phyloP scores from a whole-genome alignment of 257 asterid genomes.

The Thymus mandschuricus region DNA sequence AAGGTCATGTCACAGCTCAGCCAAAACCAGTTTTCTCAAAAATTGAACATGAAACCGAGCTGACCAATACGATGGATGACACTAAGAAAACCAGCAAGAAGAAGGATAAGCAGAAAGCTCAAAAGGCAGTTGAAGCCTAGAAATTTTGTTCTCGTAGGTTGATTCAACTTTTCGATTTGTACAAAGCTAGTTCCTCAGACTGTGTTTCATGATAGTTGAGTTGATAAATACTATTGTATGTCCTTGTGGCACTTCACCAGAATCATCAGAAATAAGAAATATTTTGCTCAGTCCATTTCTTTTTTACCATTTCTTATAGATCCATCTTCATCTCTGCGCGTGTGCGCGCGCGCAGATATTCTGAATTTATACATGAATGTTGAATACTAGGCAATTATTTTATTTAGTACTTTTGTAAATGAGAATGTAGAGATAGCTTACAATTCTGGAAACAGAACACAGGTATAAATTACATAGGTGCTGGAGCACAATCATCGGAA shows the following conservation, averaged over 20 bases:
- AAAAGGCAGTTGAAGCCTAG: slow-evolving; percentile 63
- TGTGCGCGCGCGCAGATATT: not conserved
- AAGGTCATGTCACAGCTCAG: slow-evolving; percentile 70
- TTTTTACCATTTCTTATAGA: not conserved
- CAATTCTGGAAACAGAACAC: slow-evolving; percentile 22
- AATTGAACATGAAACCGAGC: slow-evolving; percentile 62
- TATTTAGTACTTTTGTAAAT: slow-evolving; percentile 16
- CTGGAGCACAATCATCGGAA: slow-evolving; percentile 34
- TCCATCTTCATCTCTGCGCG: not conserved
- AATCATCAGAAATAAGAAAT: slow-evolving; percentile 7
- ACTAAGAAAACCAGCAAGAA: slow-evolving; percentile 48
- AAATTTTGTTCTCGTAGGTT: slow-evolving; percentile 17
- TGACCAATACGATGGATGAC: slow-evolving; percentile 42
- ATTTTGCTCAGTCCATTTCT: slow-evolving; percentile 6
- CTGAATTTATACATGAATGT: not conserved
- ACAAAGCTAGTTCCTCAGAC: slow-evolving; percentile 18
- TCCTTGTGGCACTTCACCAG: not conserved
- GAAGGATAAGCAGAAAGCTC: slow-evolving; percentile 49
- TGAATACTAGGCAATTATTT: not conserved
- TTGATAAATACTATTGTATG: slow-evolving; percentile 7
- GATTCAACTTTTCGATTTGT: slow-evolving; percentile 12
- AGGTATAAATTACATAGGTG: slow-evolving; percentile 37
- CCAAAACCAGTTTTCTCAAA: slow-evolving; percentile 80
- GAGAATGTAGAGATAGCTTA: slow-evolving; percentile 7
- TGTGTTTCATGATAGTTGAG: slow-evolving; percentile 18